phyloP scores from a whole-genome alignment of 2,329 filamentous ascomycete species.

The Ophiostoma pallidulum region DNA sequence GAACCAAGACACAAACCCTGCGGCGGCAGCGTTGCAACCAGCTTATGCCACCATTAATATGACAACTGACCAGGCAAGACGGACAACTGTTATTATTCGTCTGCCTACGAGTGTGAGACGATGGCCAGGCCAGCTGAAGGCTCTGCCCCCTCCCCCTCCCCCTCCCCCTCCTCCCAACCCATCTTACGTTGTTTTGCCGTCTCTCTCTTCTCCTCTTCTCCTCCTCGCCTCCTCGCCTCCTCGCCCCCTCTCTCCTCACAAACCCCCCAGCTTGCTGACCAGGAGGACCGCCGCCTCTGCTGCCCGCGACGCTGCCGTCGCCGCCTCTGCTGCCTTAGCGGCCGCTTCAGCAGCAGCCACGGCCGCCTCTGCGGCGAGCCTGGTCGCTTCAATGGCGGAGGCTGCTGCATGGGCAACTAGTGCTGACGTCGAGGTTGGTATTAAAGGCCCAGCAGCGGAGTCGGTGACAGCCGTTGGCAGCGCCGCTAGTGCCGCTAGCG shows the following conservation, averaged over 20 bases:
- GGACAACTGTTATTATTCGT: too few relatives aligned
- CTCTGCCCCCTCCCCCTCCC: too few relatives aligned
- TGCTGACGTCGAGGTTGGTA: neutral
- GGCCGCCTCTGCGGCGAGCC: neutral
- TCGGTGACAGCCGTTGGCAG: too few relatives aligned
- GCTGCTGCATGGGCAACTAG: neutral
- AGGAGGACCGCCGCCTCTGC: neutral
- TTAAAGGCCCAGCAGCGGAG: neutral
- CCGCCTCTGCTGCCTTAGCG: conserved; percentile 32
- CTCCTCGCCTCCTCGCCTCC: too few relatives aligned
- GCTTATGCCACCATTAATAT: too few relatives aligned
- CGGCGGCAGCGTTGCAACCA: too few relatives aligned
- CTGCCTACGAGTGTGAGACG: too few relatives aligned
- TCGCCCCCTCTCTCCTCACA: neutral
- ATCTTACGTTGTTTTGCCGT: neutral
- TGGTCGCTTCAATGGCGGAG: neutral
- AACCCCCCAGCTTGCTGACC: neutral
- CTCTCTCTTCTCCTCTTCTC: neutral
- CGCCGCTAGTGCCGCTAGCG: neutral
- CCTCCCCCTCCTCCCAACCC: too few relatives aligned
- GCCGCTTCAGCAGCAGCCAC: conserved; percentile 19
- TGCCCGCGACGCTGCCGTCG: conserved; percentile 17
- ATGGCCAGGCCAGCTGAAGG: too few relatives aligned
- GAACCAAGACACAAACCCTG: too few relatives aligned
- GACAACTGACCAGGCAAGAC: too few relatives aligned